A percentile compares a stretch with the other conserved stretches of the same genome.
Conservation (phyloP, 2,329 filamentous ascomycete species). For the Exserohilum rostratum region DNA sequence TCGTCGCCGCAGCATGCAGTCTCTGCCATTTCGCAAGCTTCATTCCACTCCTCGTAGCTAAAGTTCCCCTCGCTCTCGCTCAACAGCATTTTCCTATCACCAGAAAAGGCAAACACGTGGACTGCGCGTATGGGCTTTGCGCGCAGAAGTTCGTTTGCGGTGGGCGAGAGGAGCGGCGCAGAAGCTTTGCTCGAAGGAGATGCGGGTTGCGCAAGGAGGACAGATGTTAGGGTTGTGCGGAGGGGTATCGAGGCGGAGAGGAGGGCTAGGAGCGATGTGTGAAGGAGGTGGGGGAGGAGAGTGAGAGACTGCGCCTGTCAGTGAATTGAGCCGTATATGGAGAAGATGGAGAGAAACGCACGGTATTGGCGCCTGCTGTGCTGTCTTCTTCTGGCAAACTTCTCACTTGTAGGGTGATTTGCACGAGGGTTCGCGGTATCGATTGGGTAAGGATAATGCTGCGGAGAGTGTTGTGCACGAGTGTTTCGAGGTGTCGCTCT, state of each 20-base stretch:
- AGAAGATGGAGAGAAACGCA: conserved; percentile 49
- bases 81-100: conserved; percentile 70
- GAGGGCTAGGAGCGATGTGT: conserved; percentile 81
- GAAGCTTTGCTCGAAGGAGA: conserved; percentile 67
- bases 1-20: conserved; percentile 66
- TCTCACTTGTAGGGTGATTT: conserved; percentile 79
- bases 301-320: conserved; percentile 67
- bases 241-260: conserved; percentile 84
- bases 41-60: conserved; percentile 75
- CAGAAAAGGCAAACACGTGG: conserved; percentile 81
- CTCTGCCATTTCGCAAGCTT: conserved; percentile 68
- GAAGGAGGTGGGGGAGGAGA: conserved; percentile 80
- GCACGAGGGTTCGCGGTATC: conserved; percentile 78
- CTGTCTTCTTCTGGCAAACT: conserved; percentile 70
- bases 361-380: conserved; percentile 65
- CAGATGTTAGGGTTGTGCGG: conserved; percentile 77
- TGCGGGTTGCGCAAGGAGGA: conserved; percentile 77
- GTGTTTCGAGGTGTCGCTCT: conserved; percentile 77
- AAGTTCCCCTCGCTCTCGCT: conserved; percentile 84
- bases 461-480: conserved; percentile 73
- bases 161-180: conserved; percentile 58
- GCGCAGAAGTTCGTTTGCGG: conserved; percentile 64
- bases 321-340: conserved; percentile 9
- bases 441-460: conserved; percentile 76
- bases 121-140: conserved; percentile 78